Percentiles rank a stretch among this genome's conserved stretches.
Conservation (phyloP, 192 early-diverging fungal species). For the Entophlyctis luteolus region DNA sequence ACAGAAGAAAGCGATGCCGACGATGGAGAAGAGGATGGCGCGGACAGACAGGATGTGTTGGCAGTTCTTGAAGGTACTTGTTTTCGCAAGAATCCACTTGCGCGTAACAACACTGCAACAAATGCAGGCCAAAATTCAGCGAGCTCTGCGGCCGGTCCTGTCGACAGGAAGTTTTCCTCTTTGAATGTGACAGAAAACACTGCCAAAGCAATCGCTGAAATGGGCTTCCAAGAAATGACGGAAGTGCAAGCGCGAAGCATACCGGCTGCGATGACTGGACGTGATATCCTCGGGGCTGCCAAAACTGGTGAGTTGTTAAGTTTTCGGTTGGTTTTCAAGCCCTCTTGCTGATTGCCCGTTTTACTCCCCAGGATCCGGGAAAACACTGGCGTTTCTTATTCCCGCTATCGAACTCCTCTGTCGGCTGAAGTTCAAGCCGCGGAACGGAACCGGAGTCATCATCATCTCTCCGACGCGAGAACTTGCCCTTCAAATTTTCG, state of each 20-base stretch:
- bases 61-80: constrained; percentile 16
- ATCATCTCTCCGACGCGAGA: constrained; percentile 98
- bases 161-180: constrained; percentile 65
- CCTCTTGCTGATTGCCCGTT: neutral
- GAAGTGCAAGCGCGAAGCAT: constrained; percentile 95
- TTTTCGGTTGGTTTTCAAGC: neutral
- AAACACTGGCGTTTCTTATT: constrained; percentile 94
- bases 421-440: constrained; percentile 90
- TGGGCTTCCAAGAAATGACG: constrained; percentile 93
- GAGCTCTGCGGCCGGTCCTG: constrained; percentile 1
- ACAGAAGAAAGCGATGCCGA: neutral
- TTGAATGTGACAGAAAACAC: constrained; percentile 79
- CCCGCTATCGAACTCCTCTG: constrained; percentile 89
- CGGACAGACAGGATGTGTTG: neutral
- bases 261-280: constrained; percentile 89
- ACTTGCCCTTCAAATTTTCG: constrained; percentile 97
- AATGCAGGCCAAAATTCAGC: neutral
- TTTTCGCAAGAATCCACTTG: neutral
- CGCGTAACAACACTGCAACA: neutral
- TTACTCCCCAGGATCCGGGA: constrained; percentile 20
- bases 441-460: constrained; percentile 88
- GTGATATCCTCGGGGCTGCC: constrained; percentile 96
- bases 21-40: neutral
- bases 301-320: constrained; percentile 70
- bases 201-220: constrained; percentile 73